Conservation (phyloP, 2,329 filamentous ascomycete species). For the Sclerotinia glacialis region DNA sequence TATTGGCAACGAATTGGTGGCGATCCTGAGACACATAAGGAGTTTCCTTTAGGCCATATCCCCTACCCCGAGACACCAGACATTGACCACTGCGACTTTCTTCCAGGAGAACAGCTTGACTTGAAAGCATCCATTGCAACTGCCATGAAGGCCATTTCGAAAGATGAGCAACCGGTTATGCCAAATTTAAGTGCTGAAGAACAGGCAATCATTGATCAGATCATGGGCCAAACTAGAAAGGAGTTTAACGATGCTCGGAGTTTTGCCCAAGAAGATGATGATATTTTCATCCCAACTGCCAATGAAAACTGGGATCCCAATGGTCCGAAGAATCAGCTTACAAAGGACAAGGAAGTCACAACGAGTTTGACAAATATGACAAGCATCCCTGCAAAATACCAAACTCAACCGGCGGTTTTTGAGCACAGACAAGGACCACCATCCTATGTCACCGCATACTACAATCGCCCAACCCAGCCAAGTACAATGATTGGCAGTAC, state of each 20-base stretch:
- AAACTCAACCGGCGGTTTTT: neutral
- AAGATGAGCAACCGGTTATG: neutral
- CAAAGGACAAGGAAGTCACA: neutral
- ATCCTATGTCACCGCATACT: constrained; percentile 9
- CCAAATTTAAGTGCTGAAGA: constrained; percentile 7
- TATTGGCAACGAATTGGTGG: constrained; percentile 23
- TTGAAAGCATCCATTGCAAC: neutral
- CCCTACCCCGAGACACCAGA: constrained; percentile 14
- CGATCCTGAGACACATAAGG: constrained; percentile 16
- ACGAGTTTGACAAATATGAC: neutral
- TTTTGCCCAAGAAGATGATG: constrained; percentile 17
- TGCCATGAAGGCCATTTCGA: constrained; percentile 6
- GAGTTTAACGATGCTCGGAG: constrained; percentile 9
- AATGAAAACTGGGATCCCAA: constrained; percentile 3
- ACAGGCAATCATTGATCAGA: neutral
- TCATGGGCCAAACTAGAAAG: neutral
- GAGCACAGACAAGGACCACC: neutral
- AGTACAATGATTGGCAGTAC: neutral
- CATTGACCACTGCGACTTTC: constrained; percentile 14
- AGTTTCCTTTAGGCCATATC: constrained; percentile 20
- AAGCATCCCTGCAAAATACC: neutral
- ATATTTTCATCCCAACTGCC: neutral
- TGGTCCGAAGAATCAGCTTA: neutral
- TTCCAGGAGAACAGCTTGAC: constrained; percentile 8
- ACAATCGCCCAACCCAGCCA: constrained; percentile 9